Conservation (phyloP, 2,329 filamentous ascomycete species). For the Talaromyces sp. region DNA sequence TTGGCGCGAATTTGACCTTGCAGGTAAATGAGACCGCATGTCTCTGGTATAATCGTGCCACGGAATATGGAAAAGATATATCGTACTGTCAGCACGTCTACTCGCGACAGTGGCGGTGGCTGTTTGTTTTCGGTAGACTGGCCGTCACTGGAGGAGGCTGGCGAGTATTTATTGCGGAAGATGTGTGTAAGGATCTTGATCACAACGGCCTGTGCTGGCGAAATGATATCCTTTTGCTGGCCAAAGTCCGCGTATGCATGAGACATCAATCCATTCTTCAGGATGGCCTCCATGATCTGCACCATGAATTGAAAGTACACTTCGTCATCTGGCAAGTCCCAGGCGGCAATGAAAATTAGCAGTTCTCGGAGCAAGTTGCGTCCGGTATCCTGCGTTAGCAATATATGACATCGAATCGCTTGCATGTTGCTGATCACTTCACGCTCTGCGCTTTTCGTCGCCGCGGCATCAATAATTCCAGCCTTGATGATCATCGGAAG, state of each 20-base stretch:
- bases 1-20: conserved; percentile 83
- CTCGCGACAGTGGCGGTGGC: conserved; percentile 51
- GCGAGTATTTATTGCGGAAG: conserved; percentile 61
- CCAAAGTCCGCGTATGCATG: conserved; percentile 88
- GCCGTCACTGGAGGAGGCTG: conserved; percentile 44
- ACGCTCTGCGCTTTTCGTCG: conserved; percentile 59
- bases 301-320: conserved; percentile 95
- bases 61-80: conserved; percentile 92
- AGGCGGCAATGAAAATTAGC: conserved; percentile 92
- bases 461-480: conserved; percentile 79
- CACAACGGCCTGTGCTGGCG: conserved; percentile 87
- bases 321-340: conserved; percentile 90
- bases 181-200: conserved; percentile 87
- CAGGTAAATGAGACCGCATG: conserved; percentile 86
- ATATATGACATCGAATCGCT: conserved; percentile 80
- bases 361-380: conserved; percentile 84
- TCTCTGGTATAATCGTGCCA: conserved; percentile 87
- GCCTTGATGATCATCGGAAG: conserved; percentile 97
- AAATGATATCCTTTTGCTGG: conserved; percentile 93
- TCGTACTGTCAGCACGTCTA: conserved; percentile 66
- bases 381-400: conserved; percentile 84
- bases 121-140: conserved; percentile 53
- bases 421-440: conserved; percentile 70
- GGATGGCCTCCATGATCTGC: conserved; percentile 88
- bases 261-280: conserved; percentile 82